These are phyloP conservation scores for Penstemon davidsonii DNA, from an alignment of 257 asterid species.

Conservation along the genomic window DNA sequence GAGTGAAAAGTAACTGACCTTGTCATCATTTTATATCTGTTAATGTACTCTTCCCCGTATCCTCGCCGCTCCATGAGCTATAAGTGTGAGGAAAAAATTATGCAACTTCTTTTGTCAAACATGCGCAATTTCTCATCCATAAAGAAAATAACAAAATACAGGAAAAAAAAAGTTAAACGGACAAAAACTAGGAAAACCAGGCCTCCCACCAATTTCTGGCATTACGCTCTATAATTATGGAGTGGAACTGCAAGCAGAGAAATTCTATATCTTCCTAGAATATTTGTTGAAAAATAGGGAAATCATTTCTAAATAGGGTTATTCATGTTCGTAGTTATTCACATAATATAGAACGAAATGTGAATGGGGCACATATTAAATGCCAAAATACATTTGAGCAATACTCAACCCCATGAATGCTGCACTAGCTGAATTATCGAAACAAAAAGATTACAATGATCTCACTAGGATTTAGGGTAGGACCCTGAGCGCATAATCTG, in stretches of 20 bases:
- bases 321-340: not conserved
- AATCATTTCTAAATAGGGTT: not conserved
- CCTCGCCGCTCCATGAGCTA: conserved; percentile 99
- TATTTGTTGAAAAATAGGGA: not conserved
- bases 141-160: conserved; percentile 7
- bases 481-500: conserved; percentile 1
- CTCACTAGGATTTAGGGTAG: not conserved
- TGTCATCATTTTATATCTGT: conserved; percentile 97
- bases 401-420: not conserved
- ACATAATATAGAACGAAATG: conserved; percentile 1
- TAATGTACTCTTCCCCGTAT: conserved; percentile 90
- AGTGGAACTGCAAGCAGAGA: not conserved
- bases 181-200: not conserved
- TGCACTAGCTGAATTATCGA: not conserved
- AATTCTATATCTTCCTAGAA: not conserved
- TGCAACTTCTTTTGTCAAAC: conserved; percentile 4
- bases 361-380: not conserved
- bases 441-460: not conserved
- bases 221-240: not conserved
- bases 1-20: conserved; percentile 48
- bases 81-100: conserved; percentile 25
- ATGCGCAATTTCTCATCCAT: conserved; percentile 9
- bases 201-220: not conserved
- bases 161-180: not conserved
- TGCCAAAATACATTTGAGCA: conserved; percentile 9